Conservation (phyloP, 2,329 filamentous ascomycete species). For the Calonectria hawksworthii region DNA sequence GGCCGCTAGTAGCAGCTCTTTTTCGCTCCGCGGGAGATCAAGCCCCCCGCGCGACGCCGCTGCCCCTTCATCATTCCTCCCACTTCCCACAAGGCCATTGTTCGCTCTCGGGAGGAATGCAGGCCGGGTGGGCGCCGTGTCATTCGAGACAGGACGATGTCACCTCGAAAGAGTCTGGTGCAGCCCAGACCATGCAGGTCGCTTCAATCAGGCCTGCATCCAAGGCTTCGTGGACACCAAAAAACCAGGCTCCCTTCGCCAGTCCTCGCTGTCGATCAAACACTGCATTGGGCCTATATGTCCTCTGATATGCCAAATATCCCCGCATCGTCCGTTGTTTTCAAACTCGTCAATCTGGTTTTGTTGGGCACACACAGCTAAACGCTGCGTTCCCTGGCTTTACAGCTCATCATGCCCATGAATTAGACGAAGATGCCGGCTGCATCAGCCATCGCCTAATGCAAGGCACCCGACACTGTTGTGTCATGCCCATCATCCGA, state of each 20-base stretch:
- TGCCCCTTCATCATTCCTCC: constrained; percentile 8
- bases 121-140: neutral
- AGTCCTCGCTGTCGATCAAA: constrained; percentile 9
- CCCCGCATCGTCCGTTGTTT: constrained; percentile 23
- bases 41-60: neutral
- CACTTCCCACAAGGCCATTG: neutral
- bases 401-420: neutral
- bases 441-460: constrained; percentile 22
- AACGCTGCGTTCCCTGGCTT: neutral
- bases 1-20: neutral
- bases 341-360: constrained; percentile 24
- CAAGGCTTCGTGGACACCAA: constrained; percentile 1
- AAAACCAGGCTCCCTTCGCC: neutral
- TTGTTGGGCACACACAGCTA: neutral
- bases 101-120: constrained; percentile 13
- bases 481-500: constrained; percentile 23
- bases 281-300: constrained; percentile 9
- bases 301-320: neutral
- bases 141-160: neutral
- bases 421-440: constrained; percentile 6
- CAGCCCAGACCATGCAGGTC: neutral
- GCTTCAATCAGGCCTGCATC: neutral
- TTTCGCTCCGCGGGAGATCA: neutral
- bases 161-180: neutral
- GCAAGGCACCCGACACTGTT: constrained; percentile 5